Conservation (phyloP, 2,329 filamentous ascomycete genomes). For the Penicillium expansum region DNA sequence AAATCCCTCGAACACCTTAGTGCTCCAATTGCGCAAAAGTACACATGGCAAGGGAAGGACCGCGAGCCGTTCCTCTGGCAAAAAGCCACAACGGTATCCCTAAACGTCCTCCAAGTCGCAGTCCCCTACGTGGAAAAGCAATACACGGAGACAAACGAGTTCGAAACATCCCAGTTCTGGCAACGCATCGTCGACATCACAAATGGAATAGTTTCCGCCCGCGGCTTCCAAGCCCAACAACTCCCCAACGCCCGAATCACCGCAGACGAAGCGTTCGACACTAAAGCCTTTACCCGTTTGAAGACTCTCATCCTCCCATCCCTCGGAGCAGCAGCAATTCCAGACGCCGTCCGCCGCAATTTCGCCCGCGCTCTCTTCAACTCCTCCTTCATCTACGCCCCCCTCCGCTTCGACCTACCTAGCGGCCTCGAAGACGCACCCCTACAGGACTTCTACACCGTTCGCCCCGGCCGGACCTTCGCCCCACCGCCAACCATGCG, state of each 20-base stretch:
- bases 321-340: constrained; percentile 64
- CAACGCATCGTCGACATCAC: constrained; percentile 61
- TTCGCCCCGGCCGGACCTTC: constrained; percentile 70
- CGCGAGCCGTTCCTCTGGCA: constrained; percentile 74
- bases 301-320: constrained; percentile 67
- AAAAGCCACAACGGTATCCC: constrained; percentile 67
- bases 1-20: constrained; percentile 65
- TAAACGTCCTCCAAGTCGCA: constrained; percentile 66
- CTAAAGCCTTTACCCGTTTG: constrained; percentile 67
- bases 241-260: constrained; percentile 49
- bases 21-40: constrained; percentile 73
- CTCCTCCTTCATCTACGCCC: constrained; percentile 75
- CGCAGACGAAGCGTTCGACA: constrained; percentile 78
- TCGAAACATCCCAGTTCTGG: constrained; percentile 64
- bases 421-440: constrained; percentile 46
- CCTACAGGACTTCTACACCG: constrained; percentile 61
- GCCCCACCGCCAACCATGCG: constrained; percentile 64
- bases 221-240: constrained; percentile 50
- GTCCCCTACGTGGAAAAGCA: constrained; percentile 58
- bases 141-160: constrained; percentile 28
- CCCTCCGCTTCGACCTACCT: constrained; percentile 60
- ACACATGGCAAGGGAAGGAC: constrained; percentile 69
- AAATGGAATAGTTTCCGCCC: constrained; percentile 67
- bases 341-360: constrained; percentile 63
- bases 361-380: constrained; percentile 77